Conservation (phyloP, 2,329 filamentous ascomycete species). For the Colletotrichum coccodes region DNA sequence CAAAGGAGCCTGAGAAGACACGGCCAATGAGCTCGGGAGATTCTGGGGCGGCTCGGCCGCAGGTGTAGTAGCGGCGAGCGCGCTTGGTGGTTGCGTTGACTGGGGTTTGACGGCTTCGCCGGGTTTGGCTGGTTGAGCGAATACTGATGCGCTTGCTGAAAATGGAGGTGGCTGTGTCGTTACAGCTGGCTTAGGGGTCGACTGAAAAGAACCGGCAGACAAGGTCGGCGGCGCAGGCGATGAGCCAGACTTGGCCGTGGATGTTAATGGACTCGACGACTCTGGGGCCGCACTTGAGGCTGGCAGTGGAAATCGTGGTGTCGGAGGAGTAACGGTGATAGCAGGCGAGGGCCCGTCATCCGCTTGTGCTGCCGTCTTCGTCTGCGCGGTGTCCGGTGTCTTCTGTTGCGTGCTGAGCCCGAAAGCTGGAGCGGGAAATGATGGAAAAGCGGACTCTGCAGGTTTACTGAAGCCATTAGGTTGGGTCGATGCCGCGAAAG, state of each 20-base stretch:
- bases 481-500: constrained; percentile 4
- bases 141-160: not conserved
- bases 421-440: constrained; percentile 6
- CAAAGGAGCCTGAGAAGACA: constrained; percentile 4
- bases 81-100: not conserved
- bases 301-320: constrained; percentile 26
- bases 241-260: not conserved
- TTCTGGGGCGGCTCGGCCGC: constrained; percentile 29
- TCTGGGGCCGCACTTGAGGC: not conserved
- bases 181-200: constrained; percentile 32
- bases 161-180: not conserved
- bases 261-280: constrained; percentile 9
- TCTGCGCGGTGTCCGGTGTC: not conserved
- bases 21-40: not conserved
- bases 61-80: constrained; percentile 23
- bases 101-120: constrained; percentile 36
- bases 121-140: constrained; percentile 24
- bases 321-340: constrained; percentile 31
- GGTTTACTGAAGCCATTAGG: constrained; percentile 4
- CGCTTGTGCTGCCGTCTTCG: constrained; percentile 2
- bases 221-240: not conserved
- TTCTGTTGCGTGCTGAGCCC: constrained; percentile 12
- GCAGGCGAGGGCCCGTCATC: constrained; percentile 2
- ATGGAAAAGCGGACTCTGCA: not conserved
- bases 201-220: not conserved